Percentiles rank a stretch among this genome's conserved stretches.
Conservation (phyloP, 2,329 filamentous ascomycete genomes). For the Epichloe baconii region DNA sequence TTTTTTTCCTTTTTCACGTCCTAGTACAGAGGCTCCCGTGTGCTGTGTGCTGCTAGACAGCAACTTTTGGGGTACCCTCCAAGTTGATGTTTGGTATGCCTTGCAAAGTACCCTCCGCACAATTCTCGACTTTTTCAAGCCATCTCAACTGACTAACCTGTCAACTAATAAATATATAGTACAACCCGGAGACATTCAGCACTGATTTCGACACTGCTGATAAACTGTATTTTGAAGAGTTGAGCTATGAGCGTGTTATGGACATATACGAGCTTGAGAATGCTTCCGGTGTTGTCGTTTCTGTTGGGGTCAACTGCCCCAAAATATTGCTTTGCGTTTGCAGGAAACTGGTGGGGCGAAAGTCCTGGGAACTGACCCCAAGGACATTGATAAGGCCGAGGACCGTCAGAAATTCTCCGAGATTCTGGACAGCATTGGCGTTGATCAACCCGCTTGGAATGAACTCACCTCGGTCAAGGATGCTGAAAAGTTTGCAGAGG, state of each 20-base stretch:
- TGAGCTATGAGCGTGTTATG: constrained; percentile 96
- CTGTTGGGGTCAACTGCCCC: constrained; percentile 92
- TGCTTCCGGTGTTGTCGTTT: constrained; percentile 80
- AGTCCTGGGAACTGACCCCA: constrained; percentile 81
- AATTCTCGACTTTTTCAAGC: too few species aligned
- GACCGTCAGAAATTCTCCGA: constrained; percentile 97
- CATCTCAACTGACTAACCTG: neutral
- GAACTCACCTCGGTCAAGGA: constrained; percentile 83
- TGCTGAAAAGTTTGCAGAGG: constrained; percentile 73
- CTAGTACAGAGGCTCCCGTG: too few species aligned
- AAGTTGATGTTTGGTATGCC: too few species aligned
- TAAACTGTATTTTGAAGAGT: constrained; percentile 89
- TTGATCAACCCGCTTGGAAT: constrained; percentile 97
- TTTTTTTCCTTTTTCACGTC: neutral
- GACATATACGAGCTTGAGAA: constrained; percentile 93
- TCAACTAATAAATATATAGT: constrained; percentile 20
- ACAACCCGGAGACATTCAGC: constrained; percentile 66
- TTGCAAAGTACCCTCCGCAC: too few species aligned
- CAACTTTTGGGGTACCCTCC: too few species aligned
- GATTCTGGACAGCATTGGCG: constrained; percentile 89
- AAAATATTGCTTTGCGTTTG: constrained; percentile 91
- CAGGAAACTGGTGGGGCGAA: constrained; percentile 85
- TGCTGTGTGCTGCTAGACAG: neutral
- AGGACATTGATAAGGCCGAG: constrained; percentile 95
- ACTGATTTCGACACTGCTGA: constrained; percentile 88